Evolutionary conservation across 345 rosid species (phyloP).

Genomic region (Eucalyptus cladocalyx): DNA sequence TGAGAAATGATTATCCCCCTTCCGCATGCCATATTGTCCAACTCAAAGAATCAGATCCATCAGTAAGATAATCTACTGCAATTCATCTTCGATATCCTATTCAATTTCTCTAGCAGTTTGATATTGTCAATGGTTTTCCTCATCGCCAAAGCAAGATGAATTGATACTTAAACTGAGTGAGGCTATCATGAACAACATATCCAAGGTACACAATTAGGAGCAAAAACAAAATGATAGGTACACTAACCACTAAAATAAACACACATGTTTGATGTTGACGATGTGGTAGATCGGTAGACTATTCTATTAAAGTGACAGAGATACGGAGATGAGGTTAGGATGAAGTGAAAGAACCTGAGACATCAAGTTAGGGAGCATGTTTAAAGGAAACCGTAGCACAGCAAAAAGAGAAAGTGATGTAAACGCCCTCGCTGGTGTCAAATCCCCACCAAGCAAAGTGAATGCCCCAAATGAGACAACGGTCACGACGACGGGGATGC

Average conservation of each 20-base stretch:
- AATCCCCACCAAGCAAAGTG: slow-evolving; percentile 87
- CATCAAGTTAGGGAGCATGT: slow-evolving; percentile 76
- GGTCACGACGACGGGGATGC: slow-evolving; percentile 79
- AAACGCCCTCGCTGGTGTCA: slow-evolving; percentile 94
- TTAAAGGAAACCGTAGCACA: slow-evolving; percentile 66
- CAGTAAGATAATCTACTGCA: not conserved
- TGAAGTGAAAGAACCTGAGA: slow-evolving; percentile 52
- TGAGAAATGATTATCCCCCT: not conserved
- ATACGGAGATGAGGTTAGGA: not conserved
- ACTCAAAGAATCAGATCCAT: not conserved
- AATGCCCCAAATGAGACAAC: slow-evolving; percentile 84
- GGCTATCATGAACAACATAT: not conserved
- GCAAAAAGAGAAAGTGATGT: slow-evolving; percentile 92
- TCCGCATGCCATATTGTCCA: not conserved
- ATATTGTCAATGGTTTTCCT: not conserved
- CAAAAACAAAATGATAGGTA: not conserved
- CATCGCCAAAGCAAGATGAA: not conserved
- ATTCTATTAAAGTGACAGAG: not conserved
- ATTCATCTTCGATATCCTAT: not conserved
- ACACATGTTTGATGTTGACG: not conserved
- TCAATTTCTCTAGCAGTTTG: not conserved
- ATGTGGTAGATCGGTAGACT: not conserved
- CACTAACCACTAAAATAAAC: not conserved
- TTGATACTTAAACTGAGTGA: not conserved
- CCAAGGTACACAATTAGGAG: not conserved